A percentile compares a stretch with the other conserved stretches of the same genome.
These are phyloP conservation scores for Botrytis cinerea DNA, from an alignment of 2,329 filamentous ascomycete genomes.

Conservation along the genomic window DNA sequence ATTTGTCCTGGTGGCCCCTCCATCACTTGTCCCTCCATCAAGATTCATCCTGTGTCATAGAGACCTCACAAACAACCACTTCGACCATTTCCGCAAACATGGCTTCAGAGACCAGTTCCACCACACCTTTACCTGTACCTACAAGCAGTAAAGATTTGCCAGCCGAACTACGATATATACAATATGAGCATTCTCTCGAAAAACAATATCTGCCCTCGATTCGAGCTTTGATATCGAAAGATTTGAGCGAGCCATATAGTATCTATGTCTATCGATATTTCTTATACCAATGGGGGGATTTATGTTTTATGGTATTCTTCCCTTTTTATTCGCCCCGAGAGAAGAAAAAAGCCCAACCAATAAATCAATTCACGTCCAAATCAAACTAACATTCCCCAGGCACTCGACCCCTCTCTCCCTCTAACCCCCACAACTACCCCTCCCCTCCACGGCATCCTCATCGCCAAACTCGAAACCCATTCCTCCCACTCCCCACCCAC, in stretches of 20 bases:
- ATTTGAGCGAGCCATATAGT: constrained; percentile 96
- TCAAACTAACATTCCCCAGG: constrained; percentile 45
- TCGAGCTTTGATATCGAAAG: constrained; percentile 88
- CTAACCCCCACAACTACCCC: constrained; percentile 46
- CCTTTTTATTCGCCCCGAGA: not conserved
- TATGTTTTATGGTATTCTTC: constrained; percentile 83
- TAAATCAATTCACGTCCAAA: not conserved
- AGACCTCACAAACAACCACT: not conserved
- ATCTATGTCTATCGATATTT: constrained; percentile 99
- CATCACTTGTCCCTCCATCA: not conserved
- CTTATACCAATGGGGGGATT: constrained; percentile 92
- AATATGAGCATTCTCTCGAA: constrained; percentile 63
- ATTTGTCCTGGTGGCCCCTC: no score
- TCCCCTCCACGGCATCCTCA: constrained; percentile 81
- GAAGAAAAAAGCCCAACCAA: not conserved
- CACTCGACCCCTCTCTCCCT: constrained; percentile 51
- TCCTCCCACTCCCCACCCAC: constrained; percentile 73
- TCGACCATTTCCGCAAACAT: constrained; percentile 13
- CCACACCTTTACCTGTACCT: not conserved
- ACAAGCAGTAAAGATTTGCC: constrained; percentile 39
- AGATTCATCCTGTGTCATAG: not conserved
- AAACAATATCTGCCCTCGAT: constrained; percentile 77
- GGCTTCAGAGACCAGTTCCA: constrained; percentile 23
- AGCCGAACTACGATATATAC: constrained; percentile 57
- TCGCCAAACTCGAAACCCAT: constrained; percentile 93